Base-by-base conservation (phyloP, 768 basidiomycete species). In the Pilatotrama ljubarskyi region DNA sequence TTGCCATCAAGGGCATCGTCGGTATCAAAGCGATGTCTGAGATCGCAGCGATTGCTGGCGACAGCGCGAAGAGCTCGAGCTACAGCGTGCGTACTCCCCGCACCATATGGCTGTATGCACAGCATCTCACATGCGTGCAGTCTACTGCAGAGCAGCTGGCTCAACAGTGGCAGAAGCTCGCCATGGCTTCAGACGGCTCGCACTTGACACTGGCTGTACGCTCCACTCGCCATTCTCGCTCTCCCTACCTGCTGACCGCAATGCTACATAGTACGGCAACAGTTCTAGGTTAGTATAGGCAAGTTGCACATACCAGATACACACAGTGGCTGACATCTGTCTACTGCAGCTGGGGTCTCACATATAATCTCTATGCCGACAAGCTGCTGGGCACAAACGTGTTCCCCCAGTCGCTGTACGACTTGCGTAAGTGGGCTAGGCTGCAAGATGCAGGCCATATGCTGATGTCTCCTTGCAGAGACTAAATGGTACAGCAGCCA, bases 131-230 rank as follows among this genome's bases (percentile, higher is more conserved):
- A 18, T 47, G 84, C 84, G 70, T 77, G n/a, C 53, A 87, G 86
- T 72, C 79, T 0, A 84, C 85, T 52, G 83, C 79, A 1, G 66
- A 77, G 10, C 76, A 75, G 44, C 84, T 82, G 61, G 84, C 84
- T 5, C 69, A 74, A 5, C 80, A 80, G 55, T 87, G 84, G 78
- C 78, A 83, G 66, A 72, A 66, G 0, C 73, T 84, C 22, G 79
- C 87, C 1, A 79, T 78, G 6, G 78, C 85, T 0, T 71, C 77
- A 18, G 79, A 79, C 35, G 79, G 78, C 2, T 64, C 73, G 14
- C 85, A 86, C 65, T 71, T 87, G n/a, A 84, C 83, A 11, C 78
- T 84, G 44, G 68, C 76, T 29, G 82, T 82, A 67, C 49, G 79
- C 67, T 5, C 10, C 18, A 2, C 50, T 55, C 5, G 11, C 24